Percentiles rank a stretch among this genome's conserved stretches.
These are phyloP conservation scores for Pelomyxa schiedti DNA, from an alignment of 78 protist genomes.

Conservation along the genomic window DNA sequence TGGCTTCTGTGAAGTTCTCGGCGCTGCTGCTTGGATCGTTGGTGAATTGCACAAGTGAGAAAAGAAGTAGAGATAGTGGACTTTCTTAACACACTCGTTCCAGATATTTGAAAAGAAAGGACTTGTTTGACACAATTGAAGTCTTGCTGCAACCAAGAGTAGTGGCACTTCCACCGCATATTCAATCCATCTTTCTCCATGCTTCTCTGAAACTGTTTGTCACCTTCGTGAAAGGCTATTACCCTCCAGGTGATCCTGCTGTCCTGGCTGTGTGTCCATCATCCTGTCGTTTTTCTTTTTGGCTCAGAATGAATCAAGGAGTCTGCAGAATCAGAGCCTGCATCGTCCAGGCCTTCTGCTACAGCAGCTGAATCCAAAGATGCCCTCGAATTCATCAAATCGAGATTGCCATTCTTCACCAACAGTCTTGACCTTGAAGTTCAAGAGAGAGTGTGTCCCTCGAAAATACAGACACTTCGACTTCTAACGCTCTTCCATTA, in stretches of 20 bases:
- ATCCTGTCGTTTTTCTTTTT: too few species aligned
- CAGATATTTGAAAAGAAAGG: too few species aligned
- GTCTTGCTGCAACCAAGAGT: slow-evolving; percentile 54
- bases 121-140: too few species aligned
- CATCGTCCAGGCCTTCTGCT: too few species aligned
- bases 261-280: too few species aligned
- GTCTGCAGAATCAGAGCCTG: too few species aligned
- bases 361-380: slow-evolving; percentile 1
- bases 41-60: slow-evolving; percentile 81
- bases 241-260: too few species aligned
- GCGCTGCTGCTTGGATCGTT: slow-evolving; percentile 79
- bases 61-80: too few species aligned
- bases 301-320: too few species aligned
- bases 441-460: slow-evolving; percentile 85
- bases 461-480: too few species aligned
- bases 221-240: slow-evolving; percentile 17
- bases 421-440: slow-evolving; percentile 62
- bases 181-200: slow-evolving; percentile 64
- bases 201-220: slow-evolving; percentile 64
- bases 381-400: neutral
- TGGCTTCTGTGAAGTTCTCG: slow-evolving; percentile 50
- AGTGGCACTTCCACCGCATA: slow-evolving; percentile 53
- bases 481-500: too few species aligned
- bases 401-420: slow-evolving; percentile 31
- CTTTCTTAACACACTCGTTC: too few species aligned